Percentiles rank a stretch among this genome's conserved stretches.
Evolutionary conservation across 1,284 basidiomycete genomes (phyloP).

Genomic region (Trichosporon ovoides): DNA sequence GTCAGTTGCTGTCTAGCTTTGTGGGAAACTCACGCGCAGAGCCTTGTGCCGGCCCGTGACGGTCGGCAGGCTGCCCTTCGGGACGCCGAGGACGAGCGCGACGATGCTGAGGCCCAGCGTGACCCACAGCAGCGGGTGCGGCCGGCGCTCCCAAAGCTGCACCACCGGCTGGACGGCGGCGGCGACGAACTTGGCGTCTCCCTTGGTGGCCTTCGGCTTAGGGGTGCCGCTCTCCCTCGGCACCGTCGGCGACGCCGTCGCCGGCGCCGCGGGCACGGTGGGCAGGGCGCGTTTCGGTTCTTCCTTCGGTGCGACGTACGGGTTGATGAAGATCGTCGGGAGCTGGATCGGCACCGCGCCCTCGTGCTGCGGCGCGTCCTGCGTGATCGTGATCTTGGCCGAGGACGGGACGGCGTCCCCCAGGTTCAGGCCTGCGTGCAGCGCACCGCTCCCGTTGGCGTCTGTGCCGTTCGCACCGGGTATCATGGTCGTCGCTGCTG

Average conservation of each 20-base stretch:
- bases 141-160: constrained; percentile 9
- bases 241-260: background rate
- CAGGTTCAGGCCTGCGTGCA: background rate
- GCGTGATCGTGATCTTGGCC: background rate
- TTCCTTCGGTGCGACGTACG: background rate
- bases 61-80: constrained; percentile 41
- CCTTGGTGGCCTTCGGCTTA: background rate
- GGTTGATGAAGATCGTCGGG: background rate
- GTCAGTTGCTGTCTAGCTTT: background rate
- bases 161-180: background rate
- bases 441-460: background rate
- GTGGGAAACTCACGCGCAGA: constrained; percentile 32
- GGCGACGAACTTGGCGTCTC: background rate
- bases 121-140: constrained; percentile 44
- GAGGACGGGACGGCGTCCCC: background rate
- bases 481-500: too few relatives aligned
- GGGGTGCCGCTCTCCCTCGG: background rate
- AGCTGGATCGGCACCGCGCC: background rate
- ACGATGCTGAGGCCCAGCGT: constrained; percentile 32
- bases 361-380: constrained; percentile 3
- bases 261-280: background rate
- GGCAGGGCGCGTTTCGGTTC: too few relatives aligned
- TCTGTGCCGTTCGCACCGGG: background rate
- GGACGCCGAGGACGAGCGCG: constrained; percentile 39
- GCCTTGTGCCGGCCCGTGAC: constrained; percentile 41